Evolutionary conservation across 306 rosid species (phyloP).

Genomic region (Vachellia pachyceras): DNA sequence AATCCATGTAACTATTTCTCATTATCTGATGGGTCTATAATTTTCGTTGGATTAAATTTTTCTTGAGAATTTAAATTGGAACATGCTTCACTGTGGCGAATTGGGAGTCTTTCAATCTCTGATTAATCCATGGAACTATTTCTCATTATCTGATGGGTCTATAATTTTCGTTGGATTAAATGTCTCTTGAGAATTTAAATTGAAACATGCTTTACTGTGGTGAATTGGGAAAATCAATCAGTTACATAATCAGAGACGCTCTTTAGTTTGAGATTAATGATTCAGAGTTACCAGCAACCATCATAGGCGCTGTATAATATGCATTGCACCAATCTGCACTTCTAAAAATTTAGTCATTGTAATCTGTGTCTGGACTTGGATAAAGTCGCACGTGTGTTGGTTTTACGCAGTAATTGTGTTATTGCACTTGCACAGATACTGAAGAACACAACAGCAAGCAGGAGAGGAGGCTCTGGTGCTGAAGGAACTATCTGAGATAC

Average conservation of each 20-base stretch:
- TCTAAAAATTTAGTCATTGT: too few relatives aligned
- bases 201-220: neutral
- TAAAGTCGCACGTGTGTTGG: neutral
- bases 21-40: neutral
- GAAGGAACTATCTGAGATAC: conserved; percentile 30
- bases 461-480: conserved; percentile 53
- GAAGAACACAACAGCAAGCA: conserved; percentile 78
- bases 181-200: neutral
- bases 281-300: conserved; percentile 7
- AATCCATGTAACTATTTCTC: neutral
- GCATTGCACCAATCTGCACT: neutral
- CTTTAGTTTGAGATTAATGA: neutral
- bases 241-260: neutral
- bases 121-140: neutral
- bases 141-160: neutral
- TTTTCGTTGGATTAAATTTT: neutral
- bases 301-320: neutral
- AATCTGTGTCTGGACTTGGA: neutral
- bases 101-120: neutral
- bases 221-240: neutral
- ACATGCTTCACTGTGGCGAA: neutral
- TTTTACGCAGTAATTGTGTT: conserved; percentile 10
- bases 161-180: neutral
- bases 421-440: conserved; percentile 50
- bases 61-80: neutral